Evolutionary conservation across 305 asterid genomes (phyloP), one percentile per base, ranked within the genome.

Genomic region (Striga hermonthica): DNA sequence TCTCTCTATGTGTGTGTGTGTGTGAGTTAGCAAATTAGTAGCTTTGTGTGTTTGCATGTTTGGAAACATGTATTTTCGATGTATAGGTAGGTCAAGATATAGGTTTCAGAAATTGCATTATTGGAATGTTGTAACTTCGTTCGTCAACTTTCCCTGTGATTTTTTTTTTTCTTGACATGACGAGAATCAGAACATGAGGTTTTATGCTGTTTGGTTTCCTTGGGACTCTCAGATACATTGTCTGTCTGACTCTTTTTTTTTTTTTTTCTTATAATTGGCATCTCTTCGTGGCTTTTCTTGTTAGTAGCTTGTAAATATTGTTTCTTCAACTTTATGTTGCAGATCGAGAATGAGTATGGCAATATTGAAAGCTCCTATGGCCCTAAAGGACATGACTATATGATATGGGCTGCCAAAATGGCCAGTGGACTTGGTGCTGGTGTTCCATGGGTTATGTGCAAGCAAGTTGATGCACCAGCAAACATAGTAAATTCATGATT

Each of bases 381-480:
- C 35, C 6, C 69, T 37, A 76, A 68, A 39, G 98, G 96, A 68
- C 87, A 86, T 70, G 81, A 74, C 57, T 90, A 93, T 72, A 78
- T 93, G 78, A 71, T 71, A 67, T 93, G 97, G 98, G 97, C 97
- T 38, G 97, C 98, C 67, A 73, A 82, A 72, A 90, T 93, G 97
- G 98, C 97, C 52, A 78, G 81, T 75, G 93, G 87, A 53, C 95
- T 93, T 72, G 87, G 74, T 72, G 94, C 95, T 82, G 90, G 94
- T 62, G 98, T 93, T 75, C 98, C 97, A 68, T 90, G 97, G 98
- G 84, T 90, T 76, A 93, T 93, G 98, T 93, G 98, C 83, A 80
- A 76, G 85, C 98, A 93, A 83, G 71, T 74, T 75, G 96, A 93
- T 88, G 98, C 98, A 68, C 97, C 97, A 73, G 96, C 82, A 31